These are phyloP conservation scores for Pseudopithomyces chartarum DNA, from an alignment of 2,329 filamentous ascomycete species.

Conservation along the genomic window DNA sequence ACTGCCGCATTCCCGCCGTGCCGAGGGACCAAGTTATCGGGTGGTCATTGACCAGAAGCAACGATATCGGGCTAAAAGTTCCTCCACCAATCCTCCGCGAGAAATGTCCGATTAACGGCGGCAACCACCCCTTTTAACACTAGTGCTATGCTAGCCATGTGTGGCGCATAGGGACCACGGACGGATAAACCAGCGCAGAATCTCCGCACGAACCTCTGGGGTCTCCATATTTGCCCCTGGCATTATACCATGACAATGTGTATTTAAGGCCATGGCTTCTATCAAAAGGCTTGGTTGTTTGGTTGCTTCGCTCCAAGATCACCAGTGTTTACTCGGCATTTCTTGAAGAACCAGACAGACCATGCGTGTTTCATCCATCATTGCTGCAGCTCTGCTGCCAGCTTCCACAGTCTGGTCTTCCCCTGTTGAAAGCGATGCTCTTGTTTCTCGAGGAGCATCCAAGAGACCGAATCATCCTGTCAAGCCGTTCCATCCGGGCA, in stretches of 20 bases:
- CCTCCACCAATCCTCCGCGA: constrained; percentile 30
- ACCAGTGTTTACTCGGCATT: not conserved
- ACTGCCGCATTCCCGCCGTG: not conserved
- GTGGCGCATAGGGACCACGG: constrained; percentile 18
- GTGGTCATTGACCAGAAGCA: not conserved
- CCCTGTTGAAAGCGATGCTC: constrained; percentile 16
- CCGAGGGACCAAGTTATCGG: constrained; percentile 7
- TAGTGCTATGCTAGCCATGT: constrained; percentile 26
- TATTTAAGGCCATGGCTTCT: constrained; percentile 21
- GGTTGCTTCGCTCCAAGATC: constrained; percentile 1
- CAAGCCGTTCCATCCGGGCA: constrained; percentile 42
- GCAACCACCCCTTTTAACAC: constrained; percentile 19
- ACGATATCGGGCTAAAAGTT: constrained; percentile 11
- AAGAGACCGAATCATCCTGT: constrained; percentile 42
- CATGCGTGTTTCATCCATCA: constrained; percentile 33
- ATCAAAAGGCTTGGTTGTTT: constrained; percentile 5
- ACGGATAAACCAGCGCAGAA: constrained; percentile 19
- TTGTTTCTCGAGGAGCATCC: constrained; percentile 15
- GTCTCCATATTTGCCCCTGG: constrained; percentile 9
- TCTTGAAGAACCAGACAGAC: constrained; percentile 5
- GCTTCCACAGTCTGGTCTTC: constrained; percentile 28
- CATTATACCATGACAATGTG: constrained; percentile 15
- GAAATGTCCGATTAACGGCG: constrained; percentile 8
- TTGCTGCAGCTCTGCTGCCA: constrained; percentile 31
- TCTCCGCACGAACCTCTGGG: constrained; percentile 19